Conservation (phyloP, 2,329 filamentous ascomycete species). For the Fusarium nematophilum region DNA sequence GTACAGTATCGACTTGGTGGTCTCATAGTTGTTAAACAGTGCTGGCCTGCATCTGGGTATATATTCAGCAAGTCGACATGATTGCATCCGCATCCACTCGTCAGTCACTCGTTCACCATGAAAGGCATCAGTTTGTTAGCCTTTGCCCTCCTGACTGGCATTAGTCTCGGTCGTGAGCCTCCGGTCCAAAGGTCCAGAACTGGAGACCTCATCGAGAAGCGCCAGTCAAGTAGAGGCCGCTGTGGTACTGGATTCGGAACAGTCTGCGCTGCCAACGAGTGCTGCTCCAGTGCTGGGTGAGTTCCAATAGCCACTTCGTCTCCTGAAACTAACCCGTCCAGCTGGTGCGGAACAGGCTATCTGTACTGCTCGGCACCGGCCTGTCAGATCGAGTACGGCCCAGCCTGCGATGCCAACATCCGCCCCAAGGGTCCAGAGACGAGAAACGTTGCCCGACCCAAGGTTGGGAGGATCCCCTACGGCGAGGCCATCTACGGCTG, state of each 20-base stretch:
- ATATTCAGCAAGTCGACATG: no score
- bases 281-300: constrained; percentile 58
- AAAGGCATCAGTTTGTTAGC: no score
- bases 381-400: constrained; percentile 70
- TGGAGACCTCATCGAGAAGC: constrained; percentile 12
- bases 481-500: constrained; percentile 63
- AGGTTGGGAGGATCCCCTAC: constrained; percentile 65
- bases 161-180: no score
- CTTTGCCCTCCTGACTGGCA: no score
- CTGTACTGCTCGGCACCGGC: constrained; percentile 71
- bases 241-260: constrained; percentile 52
- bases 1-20: no score
- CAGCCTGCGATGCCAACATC: constrained; percentile 70
- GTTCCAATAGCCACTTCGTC: constrained; percentile 9
- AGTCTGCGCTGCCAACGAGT: constrained; percentile 50
- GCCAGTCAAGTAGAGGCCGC: constrained; percentile 55
- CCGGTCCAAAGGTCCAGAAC: not conserved
- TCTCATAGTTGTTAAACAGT: no score
- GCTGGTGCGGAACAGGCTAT: constrained; percentile 65
- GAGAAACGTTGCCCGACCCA: constrained; percentile 61
- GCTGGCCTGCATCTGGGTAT: no score
- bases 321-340: constrained; percentile 39
- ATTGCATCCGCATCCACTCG: no score
- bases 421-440: constrained; percentile 65
- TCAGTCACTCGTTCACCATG: no score